Evolutionary conservation across 257 asterid genomes (phyloP).

Genomic region (Vinca minor): DNA sequence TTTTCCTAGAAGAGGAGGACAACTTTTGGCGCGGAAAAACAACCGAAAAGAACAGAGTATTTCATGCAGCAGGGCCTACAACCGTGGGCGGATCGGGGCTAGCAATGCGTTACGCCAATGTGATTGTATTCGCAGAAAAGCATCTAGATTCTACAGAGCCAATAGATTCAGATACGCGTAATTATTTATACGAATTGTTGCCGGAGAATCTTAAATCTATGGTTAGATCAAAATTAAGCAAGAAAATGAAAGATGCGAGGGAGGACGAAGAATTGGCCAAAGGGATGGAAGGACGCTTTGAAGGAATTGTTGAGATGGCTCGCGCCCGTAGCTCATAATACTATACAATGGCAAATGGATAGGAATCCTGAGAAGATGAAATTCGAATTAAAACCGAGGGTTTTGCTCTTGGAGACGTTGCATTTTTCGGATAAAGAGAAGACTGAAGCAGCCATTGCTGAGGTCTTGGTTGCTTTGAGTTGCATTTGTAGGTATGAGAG

Average conservation of each 20-base stretch:
- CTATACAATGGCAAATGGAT: conserved; percentile 69
- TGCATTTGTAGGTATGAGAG: conserved; percentile 58
- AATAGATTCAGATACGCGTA: conserved; percentile 31
- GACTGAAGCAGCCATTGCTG: conserved; percentile 85
- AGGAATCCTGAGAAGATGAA: conserved; percentile 58
- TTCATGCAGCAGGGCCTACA: conserved; percentile 55
- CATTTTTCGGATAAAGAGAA: conserved; percentile 78
- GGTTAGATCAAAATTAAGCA: conserved; percentile 56
- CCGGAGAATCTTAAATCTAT: conserved; percentile 53
- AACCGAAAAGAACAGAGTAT: conserved; percentile 27
- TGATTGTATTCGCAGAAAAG: conserved; percentile 48
- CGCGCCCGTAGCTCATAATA: conserved; percentile 67
- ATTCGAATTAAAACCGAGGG: conserved; percentile 41
- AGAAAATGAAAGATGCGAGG: conserved; percentile 34
- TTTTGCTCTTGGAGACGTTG: conserved; percentile 54
- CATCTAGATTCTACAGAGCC: conserved; percentile 32
- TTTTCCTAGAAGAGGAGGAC: conserved; percentile 18
- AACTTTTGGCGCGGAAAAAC: too few species aligned
- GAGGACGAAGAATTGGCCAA: conserved; percentile 45
- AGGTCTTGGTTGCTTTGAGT: conserved; percentile 69
- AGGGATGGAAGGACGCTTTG: conserved; percentile 77
- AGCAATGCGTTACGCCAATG: conserved; percentile 58
- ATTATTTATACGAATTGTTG: conserved; percentile 53
- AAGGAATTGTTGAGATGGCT: conserved; percentile 68
- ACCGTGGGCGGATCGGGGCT: conserved; percentile 81